These are phyloP conservation scores for Ceratobasidium sp. DNA, from an alignment of 1,284 basidiomycete genomes.

Conservation along the genomic window DNA sequence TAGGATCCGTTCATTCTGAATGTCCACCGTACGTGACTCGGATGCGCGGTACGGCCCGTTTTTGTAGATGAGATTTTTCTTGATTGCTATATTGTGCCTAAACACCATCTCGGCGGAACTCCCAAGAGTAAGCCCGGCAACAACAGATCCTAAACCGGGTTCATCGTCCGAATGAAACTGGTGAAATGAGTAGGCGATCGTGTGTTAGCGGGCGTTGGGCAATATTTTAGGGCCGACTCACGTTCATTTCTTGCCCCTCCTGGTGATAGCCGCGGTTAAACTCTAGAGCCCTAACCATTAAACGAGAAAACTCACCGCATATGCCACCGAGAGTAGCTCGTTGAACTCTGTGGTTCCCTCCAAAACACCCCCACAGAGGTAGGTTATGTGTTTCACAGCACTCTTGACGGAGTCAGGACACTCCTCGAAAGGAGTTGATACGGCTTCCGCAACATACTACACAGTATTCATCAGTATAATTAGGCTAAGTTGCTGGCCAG, in stretches of 20 bases:
- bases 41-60: constrained; percentile 37
- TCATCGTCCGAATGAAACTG: constrained; percentile 44
- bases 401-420: constrained; percentile 22
- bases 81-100: constrained; percentile 22
- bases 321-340: constrained; percentile 39
- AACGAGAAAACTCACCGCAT: constrained; percentile 17
- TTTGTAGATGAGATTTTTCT: constrained; percentile 39
- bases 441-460: constrained; percentile 37
- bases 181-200: not conserved
- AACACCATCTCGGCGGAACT: constrained; percentile 38
- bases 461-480: not conserved
- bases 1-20: constrained; percentile 26
- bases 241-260: constrained; percentile 45
- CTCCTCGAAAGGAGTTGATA: constrained; percentile 35
- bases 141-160: constrained; percentile 28
- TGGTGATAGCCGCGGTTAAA: not conserved
- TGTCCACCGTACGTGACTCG: constrained; percentile 15
- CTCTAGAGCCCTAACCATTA: too few species aligned
- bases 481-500: not conserved
- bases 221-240: not conserved
- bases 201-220: not conserved
- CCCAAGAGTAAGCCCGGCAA: constrained; percentile 38
- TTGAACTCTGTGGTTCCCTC: constrained; percentile 12
- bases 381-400: constrained; percentile 12
- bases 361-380: constrained; percentile 25